Evolutionary conservation across 176 grass and related monocot species (phyloP), one percentile per base, ranked within the genome.

Genomic region (Ensete ventricosum): DNA sequence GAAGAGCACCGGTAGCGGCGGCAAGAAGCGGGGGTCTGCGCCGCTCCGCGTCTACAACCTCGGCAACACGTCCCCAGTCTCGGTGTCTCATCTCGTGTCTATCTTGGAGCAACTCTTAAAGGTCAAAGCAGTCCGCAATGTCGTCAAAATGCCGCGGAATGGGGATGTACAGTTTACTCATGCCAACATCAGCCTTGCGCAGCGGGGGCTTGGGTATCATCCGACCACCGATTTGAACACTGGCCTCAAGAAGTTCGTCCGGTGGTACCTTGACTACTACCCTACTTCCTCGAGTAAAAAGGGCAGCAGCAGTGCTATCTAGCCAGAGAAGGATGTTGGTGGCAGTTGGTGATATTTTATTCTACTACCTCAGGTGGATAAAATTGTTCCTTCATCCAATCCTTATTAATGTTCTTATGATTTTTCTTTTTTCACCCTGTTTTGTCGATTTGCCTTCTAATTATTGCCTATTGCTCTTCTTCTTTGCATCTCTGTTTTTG

Each of bases 141-240:
- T 57, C 54, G 54, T 57, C 54, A 57, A 57, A 17, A 57, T 57
- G 60, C 62, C 19, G 11, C 16, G 19, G 2, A 24, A 23, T 65
- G 62, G 17, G 8, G 62, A 65, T 19, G 62, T 24, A 10, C 8
- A 22, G 19, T 65, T 23, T 25, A 22, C 62, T 19, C 62, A 24
- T 65, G 62, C 62, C 23, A 65, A 23, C 62, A 65, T 65, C 20
- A 67, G 22, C 13, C 64, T 67, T 67, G 64, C 64, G 20, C 64
- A 67, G 7, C 24, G 22, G 64, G 64, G 43, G 64, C 64, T 67
- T 14, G 64, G 64, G 20, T 67, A 67, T 27, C 64, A 67, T 20
- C 64, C 64, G 12, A 29, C 64, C 7, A 29, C 64, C 11, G 23
- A 14, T 9, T 12, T 67, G 64, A 29, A 23, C 22, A 43, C 64